Evolutionary conservation across 2,329 filamentous ascomycete species (phyloP).

Genomic region (Colletotrichum tabaci): DNA sequence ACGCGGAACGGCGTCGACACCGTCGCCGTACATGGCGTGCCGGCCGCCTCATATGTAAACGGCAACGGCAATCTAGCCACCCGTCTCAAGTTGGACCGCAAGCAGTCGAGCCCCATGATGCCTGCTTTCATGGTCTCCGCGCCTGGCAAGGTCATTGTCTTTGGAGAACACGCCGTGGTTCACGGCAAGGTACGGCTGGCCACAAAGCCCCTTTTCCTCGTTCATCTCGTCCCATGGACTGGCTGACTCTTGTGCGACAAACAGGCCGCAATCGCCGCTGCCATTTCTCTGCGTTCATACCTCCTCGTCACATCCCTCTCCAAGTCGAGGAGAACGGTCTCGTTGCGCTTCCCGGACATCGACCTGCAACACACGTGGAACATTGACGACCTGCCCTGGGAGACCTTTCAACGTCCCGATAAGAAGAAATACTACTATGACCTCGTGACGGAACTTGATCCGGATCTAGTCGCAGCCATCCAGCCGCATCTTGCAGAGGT

Average conservation of each 20-base stretch:
- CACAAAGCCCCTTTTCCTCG: conserved; percentile 20
- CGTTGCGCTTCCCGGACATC: conserved; percentile 92
- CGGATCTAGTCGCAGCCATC: conserved; percentile 84
- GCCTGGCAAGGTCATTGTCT: conserved; percentile 98
- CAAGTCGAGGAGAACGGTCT: conserved; percentile 90
- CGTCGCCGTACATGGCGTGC: conserved; percentile 45
- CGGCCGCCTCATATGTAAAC: conserved; percentile 50
- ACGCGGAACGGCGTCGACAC: conserved; percentile 51
- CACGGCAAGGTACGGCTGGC: conserved; percentile 82
- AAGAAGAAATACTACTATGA: conserved; percentile 98
- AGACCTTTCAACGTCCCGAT: conserved; percentile 80
- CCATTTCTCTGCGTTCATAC: conserved; percentile 95
- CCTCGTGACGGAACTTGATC: conserved; percentile 85
- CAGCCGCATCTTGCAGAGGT: conserved; percentile 83
- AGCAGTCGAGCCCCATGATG: conserved; percentile 77
- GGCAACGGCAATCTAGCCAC: conserved; percentile 53
- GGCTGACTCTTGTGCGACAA: conserved; percentile 18
- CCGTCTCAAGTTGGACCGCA: conserved; percentile 64
- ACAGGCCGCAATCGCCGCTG: conserved; percentile 91
- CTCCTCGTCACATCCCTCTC: conserved; percentile 95
- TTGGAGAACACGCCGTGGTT: conserved; percentile 98
- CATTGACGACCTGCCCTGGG: conserved; percentile 93
- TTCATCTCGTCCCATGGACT: conserved; percentile 10
- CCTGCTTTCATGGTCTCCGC: conserved; percentile 98
- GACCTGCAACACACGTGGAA: conserved; percentile 93